phyloP scores from a whole-genome alignment of 768 basidiomycete genomes.

The Mycena metata region DNA sequence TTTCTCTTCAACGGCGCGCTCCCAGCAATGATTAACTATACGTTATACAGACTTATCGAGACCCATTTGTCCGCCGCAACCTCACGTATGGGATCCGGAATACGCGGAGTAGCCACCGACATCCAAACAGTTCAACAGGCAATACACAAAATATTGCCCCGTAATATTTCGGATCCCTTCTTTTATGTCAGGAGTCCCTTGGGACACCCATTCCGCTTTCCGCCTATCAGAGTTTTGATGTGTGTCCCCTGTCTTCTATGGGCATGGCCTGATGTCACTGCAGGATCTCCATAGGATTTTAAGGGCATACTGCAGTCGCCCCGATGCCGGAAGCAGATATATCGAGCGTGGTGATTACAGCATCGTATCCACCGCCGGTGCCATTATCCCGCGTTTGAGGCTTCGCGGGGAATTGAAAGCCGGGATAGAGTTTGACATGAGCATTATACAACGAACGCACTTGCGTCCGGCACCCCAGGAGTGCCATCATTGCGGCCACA shows the following conservation, averaged over 20 bases:
- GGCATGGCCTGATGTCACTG: conserved; percentile 3
- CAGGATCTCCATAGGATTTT: conserved; percentile 20
- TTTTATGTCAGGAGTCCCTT: conserved; percentile 15
- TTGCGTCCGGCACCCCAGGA: not conserved
- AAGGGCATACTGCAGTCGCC: conserved; percentile 4
- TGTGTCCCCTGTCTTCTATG: conserved; percentile 5
- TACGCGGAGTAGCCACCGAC: conserved; percentile 4
- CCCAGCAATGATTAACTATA: not conserved
- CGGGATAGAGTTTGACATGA: conserved; percentile 14
- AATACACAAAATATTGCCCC: conserved; percentile 14
- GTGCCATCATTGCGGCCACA: conserved; percentile 10
- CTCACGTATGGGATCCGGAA: conserved; percentile 1
- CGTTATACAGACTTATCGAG: conserved; percentile 11
- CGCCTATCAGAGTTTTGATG: conserved; percentile 1
- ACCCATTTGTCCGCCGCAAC: not conserved
- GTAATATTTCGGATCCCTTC: conserved; percentile 13
- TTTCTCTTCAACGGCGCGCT: conserved; percentile 8
- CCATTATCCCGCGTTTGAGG: conserved; percentile 1
- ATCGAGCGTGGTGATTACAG: conserved; percentile 25
- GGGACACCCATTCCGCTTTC: conserved; percentile 11
- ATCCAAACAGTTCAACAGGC: conserved; percentile 16
- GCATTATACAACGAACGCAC: conserved; percentile 15
- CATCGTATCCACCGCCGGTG: conserved; percentile 11
- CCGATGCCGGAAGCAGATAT: conserved; percentile 17
- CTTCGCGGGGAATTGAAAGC: conserved; percentile 9